Evolutionary conservation across 129 eudicot species (phyloP), one percentile per base, ranked within the genome.

Genomic region (Erigeron canadensis): DNA sequence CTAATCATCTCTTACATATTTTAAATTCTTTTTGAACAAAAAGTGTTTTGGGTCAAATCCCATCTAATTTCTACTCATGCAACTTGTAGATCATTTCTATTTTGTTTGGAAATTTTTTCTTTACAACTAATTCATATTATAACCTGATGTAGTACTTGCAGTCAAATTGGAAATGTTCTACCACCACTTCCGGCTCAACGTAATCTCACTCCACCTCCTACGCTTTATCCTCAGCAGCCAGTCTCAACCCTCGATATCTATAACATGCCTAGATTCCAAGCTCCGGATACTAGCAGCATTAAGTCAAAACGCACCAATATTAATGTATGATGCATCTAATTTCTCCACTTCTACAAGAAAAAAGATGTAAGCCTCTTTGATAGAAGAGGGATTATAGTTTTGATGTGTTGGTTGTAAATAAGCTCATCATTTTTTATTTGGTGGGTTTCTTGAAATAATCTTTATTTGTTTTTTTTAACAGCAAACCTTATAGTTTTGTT

Each of bases 181-280:
- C 66, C 75, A 22, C 75, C 66, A 19, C 66, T 71, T 37, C 75
- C 75, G 15, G 75, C 66, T 57, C 75, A 56, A 7, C 66, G 75
- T 41, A 71, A 71, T 71, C 75, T 71, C 5, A 71, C 75, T 3
- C 75, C 75, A 17, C 75, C 75, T 6, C 66, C 96, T 63, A 87
- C 89, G n/a, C 95, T 90, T 34, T 90, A 87, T 71, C 95, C 95
- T 51, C 96, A 90, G 80, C 96, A 84, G 73, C 96, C 96, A 37
- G 81, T 90, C 73, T 81, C 86, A 8, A 87, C 94, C 3, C 96
- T 89, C 17, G 95, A 90, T 63, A 74, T 81, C 74, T 75, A 83
- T 58, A 84, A 61, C 76, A 73, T 81, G 69, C 96, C 91, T 0
- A 83, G 94, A 71, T 90, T 82, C 72, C 76, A 67, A 58, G 34